Percentiles rank a stretch among this genome's conserved stretches.
Conservation (phyloP, 225 moss, liverwort and hornwort species). For the Sphagnum tenellum region DNA sequence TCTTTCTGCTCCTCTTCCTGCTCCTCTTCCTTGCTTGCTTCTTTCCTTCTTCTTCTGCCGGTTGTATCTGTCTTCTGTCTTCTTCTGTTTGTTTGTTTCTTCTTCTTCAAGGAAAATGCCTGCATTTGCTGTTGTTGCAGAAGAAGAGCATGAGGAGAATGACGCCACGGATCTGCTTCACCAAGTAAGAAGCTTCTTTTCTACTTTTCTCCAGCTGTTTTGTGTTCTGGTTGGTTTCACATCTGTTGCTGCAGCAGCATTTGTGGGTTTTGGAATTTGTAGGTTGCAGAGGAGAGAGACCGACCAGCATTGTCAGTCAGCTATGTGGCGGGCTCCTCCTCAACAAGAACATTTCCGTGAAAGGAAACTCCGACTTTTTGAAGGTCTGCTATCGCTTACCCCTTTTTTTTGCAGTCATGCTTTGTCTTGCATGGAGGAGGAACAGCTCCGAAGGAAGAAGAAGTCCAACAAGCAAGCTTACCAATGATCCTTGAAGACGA, state of each 20-base stretch:
- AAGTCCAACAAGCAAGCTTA: conserved; percentile 6
- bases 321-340: too few relatives aligned
- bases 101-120: conserved; percentile 2
- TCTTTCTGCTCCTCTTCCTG: too few relatives aligned
- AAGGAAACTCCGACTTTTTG: too few relatives aligned
- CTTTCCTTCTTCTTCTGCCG: too few relatives aligned
- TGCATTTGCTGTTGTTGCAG: conserved; percentile 5
- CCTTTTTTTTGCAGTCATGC: conserved; percentile 32
- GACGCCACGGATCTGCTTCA: background rate
- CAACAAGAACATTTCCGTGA: too few relatives aligned
- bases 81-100: background rate
- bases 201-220: background rate
- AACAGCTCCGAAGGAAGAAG: conserved; percentile 10
- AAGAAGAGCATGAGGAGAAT: background rate
- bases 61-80: background rate
- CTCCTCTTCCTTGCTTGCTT: too few relatives aligned
- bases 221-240: background rate
- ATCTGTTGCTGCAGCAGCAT: too few relatives aligned
- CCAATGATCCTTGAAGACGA: conserved; percentile 38
- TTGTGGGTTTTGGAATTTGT: too few relatives aligned
- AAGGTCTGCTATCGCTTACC: too few relatives aligned
- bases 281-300: too few relatives aligned
- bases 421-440: conserved; percentile 39
- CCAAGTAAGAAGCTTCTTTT: background rate
- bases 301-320: too few relatives aligned